Evolutionary conservation across 2,329 filamentous ascomycete species (phyloP).

Genomic region (Penicillium griseofulvum): DNA sequence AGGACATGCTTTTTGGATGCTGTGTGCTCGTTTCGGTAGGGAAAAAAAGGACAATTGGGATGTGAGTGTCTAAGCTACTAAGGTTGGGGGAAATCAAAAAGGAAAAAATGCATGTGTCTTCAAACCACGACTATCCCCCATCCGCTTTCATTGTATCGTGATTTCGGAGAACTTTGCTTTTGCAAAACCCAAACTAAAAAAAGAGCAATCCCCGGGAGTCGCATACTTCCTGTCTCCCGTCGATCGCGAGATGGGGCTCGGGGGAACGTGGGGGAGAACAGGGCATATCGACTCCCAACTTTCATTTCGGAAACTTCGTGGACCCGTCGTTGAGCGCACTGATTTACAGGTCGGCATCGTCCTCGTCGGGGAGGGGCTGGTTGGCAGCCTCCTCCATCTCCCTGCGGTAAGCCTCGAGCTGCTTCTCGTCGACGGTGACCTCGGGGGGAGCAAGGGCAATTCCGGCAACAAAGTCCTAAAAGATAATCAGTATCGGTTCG

Average conservation of each 20-base stretch:
- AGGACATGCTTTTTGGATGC: conserved; percentile 22
- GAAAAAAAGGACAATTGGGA: conserved; percentile 27
- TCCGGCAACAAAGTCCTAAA: conserved; percentile 90
- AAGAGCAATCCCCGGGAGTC: conserved; percentile 9
- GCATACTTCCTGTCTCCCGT: conserved; percentile 4
- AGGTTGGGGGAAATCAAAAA: conserved; percentile 22
- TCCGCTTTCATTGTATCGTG: conserved; percentile 40
- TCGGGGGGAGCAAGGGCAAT: conserved; percentile 92
- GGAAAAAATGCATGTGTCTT: conserved; percentile 35
- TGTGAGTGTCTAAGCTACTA: conserved; percentile 31
- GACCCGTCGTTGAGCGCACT: conserved; percentile 13
- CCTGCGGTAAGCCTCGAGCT: conserved; percentile 76
- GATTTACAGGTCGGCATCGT: conserved; percentile 64
- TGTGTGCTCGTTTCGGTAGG: conserved; percentile 23
- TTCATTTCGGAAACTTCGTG: conserved; percentile 14
- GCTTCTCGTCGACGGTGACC: conserved; percentile 79
- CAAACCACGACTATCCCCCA: conserved; percentile 29
- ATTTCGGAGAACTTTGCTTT: conserved; percentile 29
- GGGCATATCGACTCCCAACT: conserved; percentile 9
- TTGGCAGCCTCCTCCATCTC: conserved; percentile 81
- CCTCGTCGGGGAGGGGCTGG: conserved; percentile 91
- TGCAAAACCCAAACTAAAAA: conserved; percentile 20
- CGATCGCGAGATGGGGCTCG: background rate
- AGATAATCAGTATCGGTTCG: conserved; percentile 20
- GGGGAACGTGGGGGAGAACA: conserved; percentile 4